Conservation (phyloP, 805 yeast genomes). For the Zygoascus ofunaensis region DNA sequence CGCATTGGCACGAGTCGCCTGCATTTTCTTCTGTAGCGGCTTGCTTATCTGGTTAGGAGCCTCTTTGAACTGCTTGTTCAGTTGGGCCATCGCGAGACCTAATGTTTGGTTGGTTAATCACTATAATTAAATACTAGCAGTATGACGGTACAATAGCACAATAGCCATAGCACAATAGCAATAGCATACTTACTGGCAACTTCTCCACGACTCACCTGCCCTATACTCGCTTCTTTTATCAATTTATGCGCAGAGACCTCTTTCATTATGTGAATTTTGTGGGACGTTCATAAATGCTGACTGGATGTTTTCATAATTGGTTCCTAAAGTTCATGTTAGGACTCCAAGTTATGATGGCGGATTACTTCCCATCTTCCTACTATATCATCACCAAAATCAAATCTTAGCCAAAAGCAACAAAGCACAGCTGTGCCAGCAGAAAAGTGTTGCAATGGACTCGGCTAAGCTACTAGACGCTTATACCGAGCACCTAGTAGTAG, state of each 20-base stretch:
- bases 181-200: slow-evolving; percentile 8
- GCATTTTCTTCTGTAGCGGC: slow-evolving; percentile 21
- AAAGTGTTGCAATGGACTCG: too few species aligned
- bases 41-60: slow-evolving; percentile 16
- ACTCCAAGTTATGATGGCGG: too few species aligned
- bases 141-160: too few species aligned
- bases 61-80: slow-evolving; percentile 7
- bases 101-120: not conserved
- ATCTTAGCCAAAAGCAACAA: too few species aligned
- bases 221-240: slow-evolving; percentile 19
- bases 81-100: slow-evolving; percentile 10
- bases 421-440: too few species aligned
- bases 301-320: not conserved
- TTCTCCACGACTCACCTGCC: slow-evolving; percentile 17
- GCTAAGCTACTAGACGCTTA: not conserved
- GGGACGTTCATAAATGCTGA: not conserved
- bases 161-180: not conserved
- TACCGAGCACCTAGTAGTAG: not conserved
- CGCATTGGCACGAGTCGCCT: slow-evolving; percentile 17
- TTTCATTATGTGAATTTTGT: slow-evolving; percentile 9
- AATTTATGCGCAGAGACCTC: slow-evolving; percentile 16
- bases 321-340: not conserved
- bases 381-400: too few species aligned
- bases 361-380: too few species aligned
- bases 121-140: too few species aligned